Base-by-base conservation (phyloP, 2,329 filamentous ascomycete genomes). In the Neofusicoccum parvum region DNA sequence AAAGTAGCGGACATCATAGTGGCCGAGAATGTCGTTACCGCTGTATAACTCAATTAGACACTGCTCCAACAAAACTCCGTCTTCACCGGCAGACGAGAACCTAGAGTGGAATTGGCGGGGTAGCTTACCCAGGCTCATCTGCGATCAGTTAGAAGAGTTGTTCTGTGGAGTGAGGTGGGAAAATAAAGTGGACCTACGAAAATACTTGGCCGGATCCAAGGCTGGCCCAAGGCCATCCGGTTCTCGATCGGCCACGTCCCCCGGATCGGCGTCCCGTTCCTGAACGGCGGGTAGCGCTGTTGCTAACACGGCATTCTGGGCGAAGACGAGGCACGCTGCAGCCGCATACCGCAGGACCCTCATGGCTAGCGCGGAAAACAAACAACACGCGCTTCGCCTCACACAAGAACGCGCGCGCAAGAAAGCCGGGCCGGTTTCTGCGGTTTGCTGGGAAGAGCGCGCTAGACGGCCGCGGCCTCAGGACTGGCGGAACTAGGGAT, bases 1-100 rank as follows among this genome's bases (percentile, higher is more conserved):
- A 78, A 90, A 94, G 78, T 85, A 94, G 67, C 92, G 87, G 27
- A 74, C 76, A 76, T 94, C 91, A 77, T 94, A 94, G 79, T 94
- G 91, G 60, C 86, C 86, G 23, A 90, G 83, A 36, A 83, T 82
- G 62, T 87, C 79, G 70, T 83, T 82, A 43, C 68, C 69, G 63
- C 76, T 65, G 53, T 20, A 15, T n/a, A 2, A 27, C 15, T 3
- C 14, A 14, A 17, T 41, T 14, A 62, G n/a, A 11, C 37, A n/a
- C 15, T 43, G 3, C 3, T 10, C 14, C 3, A 10, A 5, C 27
- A 32, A 5, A 32, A 7, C 27, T 5, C 6, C 6, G 27, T 32
- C 27, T 32, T 6, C 5, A 32, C 27, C 5, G 5, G 5, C 27
- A 32, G 27, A 32, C 5, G 27, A 32, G 27, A 32, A 6, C 6